A percentile compares a stretch with the other conserved stretches of the same genome.
These are phyloP conservation scores for Nannochloris sp. DNA, from an alignment of 139 green algal genomes.

Conservation along the genomic window DNA sequence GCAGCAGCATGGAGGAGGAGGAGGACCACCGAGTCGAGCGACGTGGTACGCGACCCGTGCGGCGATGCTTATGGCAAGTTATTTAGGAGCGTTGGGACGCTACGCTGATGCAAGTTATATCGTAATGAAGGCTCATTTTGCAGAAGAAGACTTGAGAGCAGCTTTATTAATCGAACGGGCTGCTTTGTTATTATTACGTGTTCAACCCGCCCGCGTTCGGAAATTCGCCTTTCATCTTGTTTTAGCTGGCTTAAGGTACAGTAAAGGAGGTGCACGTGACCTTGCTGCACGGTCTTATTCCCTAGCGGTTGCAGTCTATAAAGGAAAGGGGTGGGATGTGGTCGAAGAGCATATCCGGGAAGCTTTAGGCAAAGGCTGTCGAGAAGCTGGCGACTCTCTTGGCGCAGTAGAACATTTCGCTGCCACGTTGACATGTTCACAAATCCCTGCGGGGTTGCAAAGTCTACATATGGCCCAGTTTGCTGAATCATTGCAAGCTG, in stretches of 20 bases:
- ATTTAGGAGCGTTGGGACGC: conserved; percentile 16
- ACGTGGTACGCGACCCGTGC: conserved; percentile 48
- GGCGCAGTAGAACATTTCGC: conserved; percentile 56
- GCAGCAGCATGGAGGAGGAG: neutral
- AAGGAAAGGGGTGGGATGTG: conserved; percentile 51
- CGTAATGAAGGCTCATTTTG: conserved; percentile 69
- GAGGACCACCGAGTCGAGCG: conserved; percentile 1
- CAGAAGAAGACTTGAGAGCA: conserved; percentile 67
- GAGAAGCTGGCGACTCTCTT: conserved; percentile 37
- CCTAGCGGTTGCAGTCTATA: conserved; percentile 54
- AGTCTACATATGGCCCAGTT: conserved; percentile 67
- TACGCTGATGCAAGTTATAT: conserved; percentile 43
- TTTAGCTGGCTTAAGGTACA: conserved; percentile 82
- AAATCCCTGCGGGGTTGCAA: conserved; percentile 50
- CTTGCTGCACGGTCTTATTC: conserved; percentile 70
- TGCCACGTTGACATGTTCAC: conserved; percentile 47
- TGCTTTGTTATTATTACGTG: conserved; percentile 58
- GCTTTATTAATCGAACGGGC: conserved; percentile 84
- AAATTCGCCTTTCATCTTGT: conserved; percentile 87
- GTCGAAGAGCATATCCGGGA: conserved; percentile 89
- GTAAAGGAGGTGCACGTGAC: conserved; percentile 42
- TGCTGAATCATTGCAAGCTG: conserved; percentile 27
- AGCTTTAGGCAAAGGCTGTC: conserved; percentile 56
- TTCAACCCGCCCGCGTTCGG: conserved; percentile 35
- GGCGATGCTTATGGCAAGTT: conserved; percentile 35